Percentiles rank a stretch among this genome's conserved stretches.
These are phyloP conservation scores for Ephemerocybe angulata DNA, from an alignment of 768 basidiomycete genomes.

Conservation along the genomic window DNA sequence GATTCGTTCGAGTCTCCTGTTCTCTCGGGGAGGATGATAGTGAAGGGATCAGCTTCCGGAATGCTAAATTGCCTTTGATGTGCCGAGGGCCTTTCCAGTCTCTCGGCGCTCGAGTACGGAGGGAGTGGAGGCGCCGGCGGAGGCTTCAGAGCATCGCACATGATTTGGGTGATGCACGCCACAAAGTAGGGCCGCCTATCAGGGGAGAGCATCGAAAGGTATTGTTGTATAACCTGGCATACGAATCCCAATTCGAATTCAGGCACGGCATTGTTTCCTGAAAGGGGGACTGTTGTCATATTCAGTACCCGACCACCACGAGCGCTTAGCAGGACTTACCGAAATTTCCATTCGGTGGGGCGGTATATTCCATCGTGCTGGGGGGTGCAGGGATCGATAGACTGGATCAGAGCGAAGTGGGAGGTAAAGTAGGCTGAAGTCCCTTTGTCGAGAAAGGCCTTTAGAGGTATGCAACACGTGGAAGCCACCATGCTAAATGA, in stretches of 20 bases:
- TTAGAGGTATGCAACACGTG: not conserved
- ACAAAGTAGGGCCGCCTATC: not conserved
- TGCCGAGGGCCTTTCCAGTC: not conserved
- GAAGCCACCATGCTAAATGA: not conserved
- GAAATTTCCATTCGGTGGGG: not conserved
- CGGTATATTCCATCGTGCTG: not conserved
- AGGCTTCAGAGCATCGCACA: not conserved
- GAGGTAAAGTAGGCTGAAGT: not conserved
- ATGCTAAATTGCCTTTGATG: not conserved
- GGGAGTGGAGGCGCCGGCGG: constrained; percentile 3
- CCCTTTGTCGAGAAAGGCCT: not conserved
- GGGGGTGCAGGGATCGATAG: not conserved
- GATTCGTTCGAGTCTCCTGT: not conserved
- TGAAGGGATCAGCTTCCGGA: not conserved
- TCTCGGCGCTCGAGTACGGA: not conserved
- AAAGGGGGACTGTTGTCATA: not conserved
- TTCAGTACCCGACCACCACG: too few relatives aligned
- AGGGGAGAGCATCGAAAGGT: not conserved
- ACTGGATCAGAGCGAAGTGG: not conserved
- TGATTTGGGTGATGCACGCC: not conserved
- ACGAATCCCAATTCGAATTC: not conserved
- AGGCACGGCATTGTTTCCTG: not conserved
- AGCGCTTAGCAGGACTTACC: not conserved
- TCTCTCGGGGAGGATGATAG: not conserved
- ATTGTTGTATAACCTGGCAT: not conserved